A percentile compares a stretch with the other conserved stretches of the same genome.
These are phyloP conservation scores for Pleodorina starrii DNA, from an alignment of 139 green algal genomes.

Conservation along the genomic window DNA sequence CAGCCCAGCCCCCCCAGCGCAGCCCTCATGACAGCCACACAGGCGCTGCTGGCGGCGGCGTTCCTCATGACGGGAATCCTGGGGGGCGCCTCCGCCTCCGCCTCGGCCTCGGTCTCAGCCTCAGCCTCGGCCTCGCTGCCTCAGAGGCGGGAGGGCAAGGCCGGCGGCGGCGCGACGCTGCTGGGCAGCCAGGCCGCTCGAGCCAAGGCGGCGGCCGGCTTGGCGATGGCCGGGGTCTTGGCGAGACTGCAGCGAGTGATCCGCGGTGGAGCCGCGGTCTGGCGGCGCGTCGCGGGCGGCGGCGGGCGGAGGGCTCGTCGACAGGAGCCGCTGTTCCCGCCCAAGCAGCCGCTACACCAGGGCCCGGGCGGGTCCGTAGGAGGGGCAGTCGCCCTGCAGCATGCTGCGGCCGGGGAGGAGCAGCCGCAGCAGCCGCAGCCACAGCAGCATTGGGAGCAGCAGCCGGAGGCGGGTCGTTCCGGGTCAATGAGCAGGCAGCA, in stretches of 20 bases:
- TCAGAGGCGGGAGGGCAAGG: neutral
- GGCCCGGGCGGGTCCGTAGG: no score
- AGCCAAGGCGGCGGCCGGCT: no score
- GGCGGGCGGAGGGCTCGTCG: no score
- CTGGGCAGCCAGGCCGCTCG: no score
- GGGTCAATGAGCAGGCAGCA: no score
- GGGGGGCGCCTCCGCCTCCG: neutral
- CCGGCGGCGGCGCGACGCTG: no score
- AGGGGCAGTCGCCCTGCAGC: no score
- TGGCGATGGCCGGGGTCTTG: no score
- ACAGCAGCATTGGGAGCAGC: neutral
- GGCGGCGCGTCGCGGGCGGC: no score
- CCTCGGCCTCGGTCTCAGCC: neutral
- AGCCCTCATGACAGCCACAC: constrained; percentile 24
- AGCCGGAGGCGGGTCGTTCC: no score
- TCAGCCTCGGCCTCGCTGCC: neutral
- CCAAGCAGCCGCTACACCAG: neutral
- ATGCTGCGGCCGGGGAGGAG: neutral
- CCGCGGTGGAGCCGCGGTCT: neutral
- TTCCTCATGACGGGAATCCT: neutral
- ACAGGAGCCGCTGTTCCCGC: neutral
- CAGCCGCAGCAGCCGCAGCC: neutral
- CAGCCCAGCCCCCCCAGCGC: neutral
- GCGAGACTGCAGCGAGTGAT: neutral
- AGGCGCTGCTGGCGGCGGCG: constrained; percentile 7